Evolutionary conservation across 2,329 filamentous ascomycete genomes (phyloP), one percentile per base, ranked within the genome.

Genomic region (Hypocreales sp.): DNA sequence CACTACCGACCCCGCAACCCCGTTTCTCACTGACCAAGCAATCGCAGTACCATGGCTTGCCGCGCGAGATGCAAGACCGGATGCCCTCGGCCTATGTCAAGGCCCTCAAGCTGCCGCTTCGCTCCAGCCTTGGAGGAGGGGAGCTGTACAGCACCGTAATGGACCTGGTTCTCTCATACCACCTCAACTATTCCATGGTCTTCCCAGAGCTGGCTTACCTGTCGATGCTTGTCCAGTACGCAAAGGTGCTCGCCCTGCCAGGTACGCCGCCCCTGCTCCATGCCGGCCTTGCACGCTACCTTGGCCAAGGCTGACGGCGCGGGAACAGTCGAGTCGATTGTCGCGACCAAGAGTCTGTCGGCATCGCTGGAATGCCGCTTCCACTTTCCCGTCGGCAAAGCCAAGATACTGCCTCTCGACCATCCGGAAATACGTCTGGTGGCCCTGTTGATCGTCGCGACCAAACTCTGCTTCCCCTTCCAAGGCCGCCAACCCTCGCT

Each of bases 391-490:
- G 56, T 61, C 6, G 51, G 56, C 4, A 55, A 50, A 17, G 44
- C 48, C 28, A 51, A 53, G 33, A 51, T 60, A 32, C 51, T 60
- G 15, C 51, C 66, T 7, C 52, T 74, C 11, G 60, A 72, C 27
- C 66, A 78, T 35, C 83, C 90, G 0, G 90, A 95, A 42, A 58
- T 80, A 5, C 67, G 79, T 23, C 55, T 94, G 1, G 60, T 83
- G 30, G 63, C 74, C 4, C 56, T 82, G 4, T 49, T 93, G 4
- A 58, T 93, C 3, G 62, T 92, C 10, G 72, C 79, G 4, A 72
- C 78, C 4, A 94, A 94, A 41, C 49, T 93, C 3, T 60, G 79
- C 13, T 84, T 82, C 40, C 82, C 87, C 0, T 71, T 93, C 24
- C 72, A 82, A 40, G 55, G 58, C 14, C 41, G 60, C 37, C 65